These are phyloP conservation scores for Biancaea sappan DNA, from an alignment of 306 rosid genomes.

Conservation along the genomic window DNA sequence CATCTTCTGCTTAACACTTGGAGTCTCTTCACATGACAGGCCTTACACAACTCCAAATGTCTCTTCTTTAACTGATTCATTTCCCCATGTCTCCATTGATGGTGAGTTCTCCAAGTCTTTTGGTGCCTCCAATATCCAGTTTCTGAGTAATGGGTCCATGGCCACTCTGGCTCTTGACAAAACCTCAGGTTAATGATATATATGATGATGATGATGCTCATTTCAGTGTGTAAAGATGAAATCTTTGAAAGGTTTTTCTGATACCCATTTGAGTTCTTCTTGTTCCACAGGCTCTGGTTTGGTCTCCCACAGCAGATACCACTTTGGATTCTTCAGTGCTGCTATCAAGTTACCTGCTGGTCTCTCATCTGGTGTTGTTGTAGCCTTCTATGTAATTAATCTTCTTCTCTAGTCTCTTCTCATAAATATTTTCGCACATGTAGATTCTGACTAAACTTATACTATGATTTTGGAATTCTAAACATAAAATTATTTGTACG, in stretches of 20 bases:
- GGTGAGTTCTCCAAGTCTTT: conserved; percentile 53
- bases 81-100: conserved; percentile 61
- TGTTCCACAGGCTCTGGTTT: conserved; percentile 71
- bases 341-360: conserved; percentile 93
- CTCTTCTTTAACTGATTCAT: conserved; percentile 61
- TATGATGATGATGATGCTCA: neutral
- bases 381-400: conserved; percentile 95
- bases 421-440: too few species aligned
- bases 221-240: neutral
- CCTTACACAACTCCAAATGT: conserved; percentile 66
- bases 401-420: neutral
- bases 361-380: conserved; percentile 88
- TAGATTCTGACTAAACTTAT: neutral
- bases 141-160: conserved; percentile 72
- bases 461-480: neutral
- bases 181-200: conserved; percentile 66
- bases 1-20: conserved; percentile 38
- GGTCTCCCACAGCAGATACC: conserved; percentile 56
- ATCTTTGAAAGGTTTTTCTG: neutral
- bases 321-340: conserved; percentile 94
- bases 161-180: conserved; percentile 81
- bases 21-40: conserved; percentile 55
- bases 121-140: conserved; percentile 65
- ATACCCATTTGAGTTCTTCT: neutral
- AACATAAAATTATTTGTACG: too few species aligned